Conservation (phyloP, 495 filamentous ascomycete genomes). For the Thozetella sp. region DNA sequence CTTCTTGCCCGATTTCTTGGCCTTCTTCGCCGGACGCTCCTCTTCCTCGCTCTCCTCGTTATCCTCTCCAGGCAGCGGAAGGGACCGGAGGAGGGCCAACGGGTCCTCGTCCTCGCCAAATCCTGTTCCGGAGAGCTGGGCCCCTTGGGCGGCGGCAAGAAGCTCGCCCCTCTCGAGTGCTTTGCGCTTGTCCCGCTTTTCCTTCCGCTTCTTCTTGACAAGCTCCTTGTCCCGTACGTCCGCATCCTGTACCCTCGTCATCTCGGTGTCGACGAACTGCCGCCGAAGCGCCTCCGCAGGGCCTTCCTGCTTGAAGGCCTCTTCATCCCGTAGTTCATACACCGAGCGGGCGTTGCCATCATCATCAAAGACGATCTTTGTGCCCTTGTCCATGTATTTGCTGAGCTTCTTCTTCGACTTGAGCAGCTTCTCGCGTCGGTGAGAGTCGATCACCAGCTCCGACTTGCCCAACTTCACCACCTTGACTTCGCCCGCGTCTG, state of each 20-base stretch:
- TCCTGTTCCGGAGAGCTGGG: conserved; percentile 21
- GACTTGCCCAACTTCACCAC: conserved; percentile 53
- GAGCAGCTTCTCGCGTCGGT: conserved; percentile 89
- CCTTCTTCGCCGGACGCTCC: conserved; percentile 37
- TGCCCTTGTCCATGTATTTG: conserved; percentile 83
- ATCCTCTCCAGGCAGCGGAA: conserved; percentile 45
- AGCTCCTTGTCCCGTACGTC: conserved; percentile 83
- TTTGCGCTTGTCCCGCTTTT: conserved; percentile 87
- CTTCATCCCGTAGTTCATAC: conserved; percentile 87
- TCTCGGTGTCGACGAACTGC: conserved; percentile 75
- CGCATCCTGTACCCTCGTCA: conserved; percentile 68
- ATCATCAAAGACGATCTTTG: conserved; percentile 88
- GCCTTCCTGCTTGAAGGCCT: conserved; percentile 72
- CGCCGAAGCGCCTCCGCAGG: conserved; percentile 72
- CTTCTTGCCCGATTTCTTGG: conserved; percentile 48
- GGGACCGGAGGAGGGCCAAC: conserved; percentile 46
- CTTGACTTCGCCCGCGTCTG: conserved; percentile 43
- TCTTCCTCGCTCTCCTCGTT: conserved; percentile 24
- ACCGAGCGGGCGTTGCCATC: conserved; percentile 81
- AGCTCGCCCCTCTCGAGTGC: conserved; percentile 65
- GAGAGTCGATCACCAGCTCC: conserved; percentile 83
- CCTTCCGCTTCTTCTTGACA: conserved; percentile 76
- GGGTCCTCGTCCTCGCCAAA: conserved; percentile 44
- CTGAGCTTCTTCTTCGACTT: conserved; percentile 91
- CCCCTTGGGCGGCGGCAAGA: conserved; percentile 46